Evolutionary conservation across 495 filamentous ascomycete genomes (phyloP).

Genomic region (Penicillium bovifimosum): DNA sequence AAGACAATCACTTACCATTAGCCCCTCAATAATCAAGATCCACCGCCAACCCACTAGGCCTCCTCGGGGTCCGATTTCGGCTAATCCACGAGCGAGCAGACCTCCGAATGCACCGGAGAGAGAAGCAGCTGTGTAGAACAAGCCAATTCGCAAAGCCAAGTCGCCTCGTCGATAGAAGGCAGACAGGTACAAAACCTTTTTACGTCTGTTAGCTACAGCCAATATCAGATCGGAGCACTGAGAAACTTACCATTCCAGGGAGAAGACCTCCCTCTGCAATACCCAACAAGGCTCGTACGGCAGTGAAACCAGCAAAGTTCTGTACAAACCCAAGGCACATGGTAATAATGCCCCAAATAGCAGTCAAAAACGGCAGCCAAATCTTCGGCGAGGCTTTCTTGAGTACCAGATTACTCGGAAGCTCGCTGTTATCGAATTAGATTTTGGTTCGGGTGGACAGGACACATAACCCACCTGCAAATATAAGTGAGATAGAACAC

Average conservation of each 20-base stretch:
- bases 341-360: conserved; percentile 54
- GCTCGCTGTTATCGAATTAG: conserved; percentile 22
- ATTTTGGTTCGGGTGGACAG: not conserved
- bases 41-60: conserved; percentile 55
- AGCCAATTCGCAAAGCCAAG: conserved; percentile 62
- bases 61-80: conserved; percentile 52
- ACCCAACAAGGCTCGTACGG: conserved; percentile 53
- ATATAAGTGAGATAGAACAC: conserved; percentile 65
- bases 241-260: conserved; percentile 56
- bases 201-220: not conserved
- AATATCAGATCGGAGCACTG: not conserved
- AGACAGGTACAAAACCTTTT: conserved; percentile 59
- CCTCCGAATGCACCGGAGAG: conserved; percentile 67
- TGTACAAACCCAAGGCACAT: conserved; percentile 48
- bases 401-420: conserved; percentile 41
- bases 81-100: conserved; percentile 62
- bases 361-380: conserved; percentile 66
- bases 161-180: conserved; percentile 68
- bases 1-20: conserved; percentile 36
- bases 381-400: conserved; percentile 47
- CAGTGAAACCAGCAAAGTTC: conserved; percentile 48
- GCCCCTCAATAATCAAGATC: conserved; percentile 61
- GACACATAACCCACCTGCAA: conserved; percentile 25
- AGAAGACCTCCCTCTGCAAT: conserved; percentile 60
- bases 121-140: conserved; percentile 70